Percentiles rank a stretch among this genome's conserved stretches.
Evolutionary conservation across 345 rosid genomes (phyloP).

Genomic region (Linum usitatissimum): DNA sequence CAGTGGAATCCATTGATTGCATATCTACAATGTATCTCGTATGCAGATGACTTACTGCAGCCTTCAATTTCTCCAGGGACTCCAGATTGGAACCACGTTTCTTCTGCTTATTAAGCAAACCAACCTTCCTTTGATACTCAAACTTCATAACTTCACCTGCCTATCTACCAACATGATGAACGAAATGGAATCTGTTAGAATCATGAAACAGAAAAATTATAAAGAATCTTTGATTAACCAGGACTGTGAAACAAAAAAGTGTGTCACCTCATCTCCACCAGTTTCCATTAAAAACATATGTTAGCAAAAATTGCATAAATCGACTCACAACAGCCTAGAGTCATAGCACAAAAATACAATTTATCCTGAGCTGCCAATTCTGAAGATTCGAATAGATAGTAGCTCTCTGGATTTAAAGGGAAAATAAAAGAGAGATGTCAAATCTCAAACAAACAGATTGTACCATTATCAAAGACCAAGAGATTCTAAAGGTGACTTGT

Average conservation of each 20-base stretch:
- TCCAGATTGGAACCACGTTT: constrained; percentile 59
- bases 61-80: constrained; percentile 77
- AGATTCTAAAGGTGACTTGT: background rate
- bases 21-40: constrained; percentile 96
- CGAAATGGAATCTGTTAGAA: constrained; percentile 16
- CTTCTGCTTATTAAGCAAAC: constrained; percentile 57
- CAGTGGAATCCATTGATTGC: constrained; percentile 99
- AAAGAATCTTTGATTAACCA: background rate
- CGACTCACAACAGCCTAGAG: background rate
- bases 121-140: constrained; percentile 80
- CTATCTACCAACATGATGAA: constrained; percentile 33
- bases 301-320: too few species aligned
- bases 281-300: background rate
- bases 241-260: background rate
- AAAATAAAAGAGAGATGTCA: background rate
- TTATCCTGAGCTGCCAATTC: background rate
- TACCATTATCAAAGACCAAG: background rate
- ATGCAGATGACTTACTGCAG: constrained; percentile 82
- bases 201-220: background rate
- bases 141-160: constrained; percentile 86
- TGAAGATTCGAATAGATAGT: background rate
- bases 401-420: background rate
- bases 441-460: too few species aligned
- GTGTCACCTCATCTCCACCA: background rate
- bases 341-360: background rate